These are phyloP conservation scores for Helianthus annuus DNA, from an alignment of 129 eudicot species.

Conservation along the genomic window HanXRQr2.0-SUNRISE NC_035449.2:51555085-51555584, in stretches of 20 bases:
- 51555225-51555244: background rate
- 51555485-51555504: background rate
- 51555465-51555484: background rate
- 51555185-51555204: background rate
- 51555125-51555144: conserved; percentile 72
- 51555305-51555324: conserved; percentile 85
- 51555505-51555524: background rate
- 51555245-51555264: conserved; percentile 45
- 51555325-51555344: conserved; percentile 67
- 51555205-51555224: background rate
- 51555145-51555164: conserved; percentile 90
- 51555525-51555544: background rate
- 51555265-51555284: conserved; percentile 89
- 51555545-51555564: conserved; percentile 6
- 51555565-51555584: no score
- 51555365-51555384: conserved; percentile 7
- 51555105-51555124: conserved; percentile 46
- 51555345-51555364: conserved; percentile 47
- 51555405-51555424: background rate
- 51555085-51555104: conserved; percentile 24
- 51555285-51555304: conserved; percentile 86
- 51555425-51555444: background rate
- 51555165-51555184: conserved; percentile 51
- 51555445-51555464: background rate
- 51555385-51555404: background rate